Percentiles rank a stretch among this genome's conserved stretches.
Conservation (phyloP, 2,329 filamentous ascomycete species). For the Sporothrix inflata region DNA sequence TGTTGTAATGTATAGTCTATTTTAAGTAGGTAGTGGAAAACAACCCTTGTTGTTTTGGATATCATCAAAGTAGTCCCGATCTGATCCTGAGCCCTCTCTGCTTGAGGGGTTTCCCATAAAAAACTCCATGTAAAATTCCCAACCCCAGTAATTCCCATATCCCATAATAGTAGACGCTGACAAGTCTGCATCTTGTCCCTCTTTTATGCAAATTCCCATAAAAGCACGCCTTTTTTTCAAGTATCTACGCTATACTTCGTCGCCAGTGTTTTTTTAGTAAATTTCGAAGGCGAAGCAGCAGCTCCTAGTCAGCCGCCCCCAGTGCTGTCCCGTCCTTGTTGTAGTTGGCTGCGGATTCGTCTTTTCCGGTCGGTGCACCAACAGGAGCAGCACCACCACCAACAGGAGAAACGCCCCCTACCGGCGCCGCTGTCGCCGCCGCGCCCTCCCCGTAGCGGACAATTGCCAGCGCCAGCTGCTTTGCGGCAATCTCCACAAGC, state of each 20-base stretch:
- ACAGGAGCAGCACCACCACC: not conserved
- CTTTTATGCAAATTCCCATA: not conserved
- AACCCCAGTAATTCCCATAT: not conserved
- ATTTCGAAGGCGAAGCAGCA: not conserved
- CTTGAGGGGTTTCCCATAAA: not conserved
- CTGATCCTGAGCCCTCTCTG: not conserved
- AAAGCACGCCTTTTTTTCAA: not conserved
- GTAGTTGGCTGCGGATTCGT: not conserved
- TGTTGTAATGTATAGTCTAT: not conserved
- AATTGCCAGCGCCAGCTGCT: constrained; percentile 58
- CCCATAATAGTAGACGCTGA: not conserved
- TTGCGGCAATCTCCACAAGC: constrained; percentile 57
- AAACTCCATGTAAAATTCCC: constrained; percentile 7
- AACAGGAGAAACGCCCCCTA: not conserved
- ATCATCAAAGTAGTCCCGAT: not conserved
- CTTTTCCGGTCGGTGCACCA: not conserved
- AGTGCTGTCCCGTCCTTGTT: not conserved
- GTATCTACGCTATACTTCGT: not conserved
- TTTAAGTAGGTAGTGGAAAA: not conserved
- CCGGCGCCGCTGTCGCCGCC: constrained; percentile 36
- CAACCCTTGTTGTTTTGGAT: constrained; percentile 1
- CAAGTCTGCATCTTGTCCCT: not conserved
- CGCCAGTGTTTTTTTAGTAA: too few species aligned
- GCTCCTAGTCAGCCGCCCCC: not conserved
- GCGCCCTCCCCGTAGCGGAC: constrained; percentile 52